Evolutionary conservation across 2,329 filamentous ascomycete species (phyloP), one percentile per base, ranked within the genome.

Genomic region (Trichoderma oligosporum): DNA sequence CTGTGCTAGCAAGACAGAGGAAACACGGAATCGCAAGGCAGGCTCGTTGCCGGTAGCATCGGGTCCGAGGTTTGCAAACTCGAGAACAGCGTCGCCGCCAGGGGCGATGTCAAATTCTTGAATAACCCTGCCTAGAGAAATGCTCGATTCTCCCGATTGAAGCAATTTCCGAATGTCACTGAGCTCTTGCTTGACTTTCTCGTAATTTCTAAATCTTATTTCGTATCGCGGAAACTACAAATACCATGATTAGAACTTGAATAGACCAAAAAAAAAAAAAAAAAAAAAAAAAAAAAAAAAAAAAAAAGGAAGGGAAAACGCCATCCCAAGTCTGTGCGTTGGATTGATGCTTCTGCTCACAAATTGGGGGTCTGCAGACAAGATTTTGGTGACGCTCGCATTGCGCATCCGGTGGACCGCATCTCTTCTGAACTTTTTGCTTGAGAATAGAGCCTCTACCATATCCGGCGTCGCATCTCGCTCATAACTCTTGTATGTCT

Each of bases 21-120:
- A 80, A 5, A 82, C 78, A 5, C 78, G 73, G 54, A 82, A 82
- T 5, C 78, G 73, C 9, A 78, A 62, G 1, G 76, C 73, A 0
- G 78, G 76, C 46, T 73, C 70, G 9, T 61, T 61, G 18, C 61
- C 58, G 1, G 61, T 63, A 18, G 65, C 60, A 14, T 74, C 72
- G 7, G 67, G 66, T 1, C 64, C 67, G 0, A 67, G 63, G 59
- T 81, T 80, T 54, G 75, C 71, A 60, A 82, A 82, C 59, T 82
- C 80, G 29, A 82, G 71, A 24, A 82, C 72, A 2, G 73, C 73
- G 59, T 82, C 78, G 6, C 80, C 79, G 2, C 70, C 70, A 1
- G 71, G 70, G 0, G 74, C 70, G 51, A 82, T 77, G 33, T 68
- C 64, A 39, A 71, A 72, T 53, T 81, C 78, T 14, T 71, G 67